Evolutionary conservation across 2,329 filamentous ascomycete species (phyloP).

Genomic region (Aspergillus pseudoterreus): DNA sequence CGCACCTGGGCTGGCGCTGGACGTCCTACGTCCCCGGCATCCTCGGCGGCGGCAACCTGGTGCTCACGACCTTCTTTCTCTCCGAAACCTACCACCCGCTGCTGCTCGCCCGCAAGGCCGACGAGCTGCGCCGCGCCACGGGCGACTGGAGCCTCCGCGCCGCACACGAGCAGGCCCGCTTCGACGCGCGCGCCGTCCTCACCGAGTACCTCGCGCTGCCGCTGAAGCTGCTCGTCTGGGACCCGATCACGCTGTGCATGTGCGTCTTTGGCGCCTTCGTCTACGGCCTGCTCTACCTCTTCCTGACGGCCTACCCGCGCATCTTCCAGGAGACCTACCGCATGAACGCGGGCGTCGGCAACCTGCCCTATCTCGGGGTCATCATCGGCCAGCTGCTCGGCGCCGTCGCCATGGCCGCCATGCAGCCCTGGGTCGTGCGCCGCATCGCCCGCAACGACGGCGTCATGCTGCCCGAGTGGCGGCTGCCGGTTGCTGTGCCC

Average conservation of each 20-base stretch:
- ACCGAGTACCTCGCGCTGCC: conserved; percentile 33
- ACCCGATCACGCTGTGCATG: conserved; percentile 35
- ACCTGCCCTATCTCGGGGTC: conserved; percentile 44
- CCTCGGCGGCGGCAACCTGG: conserved; percentile 22
- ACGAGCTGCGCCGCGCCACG: conserved; percentile 29
- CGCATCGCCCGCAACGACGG: conserved; percentile 33
- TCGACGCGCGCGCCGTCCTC: conserved; percentile 32
- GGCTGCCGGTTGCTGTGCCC: conserved; percentile 46
- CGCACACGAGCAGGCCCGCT: conserved; percentile 16
- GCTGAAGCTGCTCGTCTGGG: conserved; percentile 36
- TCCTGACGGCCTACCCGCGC: conserved; percentile 45
- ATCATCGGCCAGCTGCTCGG: conserved; percentile 42
- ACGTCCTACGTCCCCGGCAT: conserved; percentile 39
- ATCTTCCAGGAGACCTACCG: conserved; percentile 39
- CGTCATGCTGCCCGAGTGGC: conserved; percentile 37
- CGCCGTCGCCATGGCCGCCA: conserved; percentile 38
- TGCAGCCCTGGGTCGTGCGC: conserved; percentile 36
- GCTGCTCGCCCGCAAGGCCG: conserved; percentile 32
- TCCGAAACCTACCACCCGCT: conserved; percentile 36
- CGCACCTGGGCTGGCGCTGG: conserved; percentile 39
- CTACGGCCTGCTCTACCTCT: conserved; percentile 44
- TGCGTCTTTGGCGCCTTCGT: conserved; percentile 25
- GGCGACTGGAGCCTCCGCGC: conserved; percentile 35
- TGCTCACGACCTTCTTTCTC: conserved; percentile 18
- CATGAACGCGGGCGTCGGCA: conserved; percentile 38